phyloP scores from a whole-genome alignment of 768 basidiomycete genomes.

The Rhodosporidiobolus odoratus region DNA sequence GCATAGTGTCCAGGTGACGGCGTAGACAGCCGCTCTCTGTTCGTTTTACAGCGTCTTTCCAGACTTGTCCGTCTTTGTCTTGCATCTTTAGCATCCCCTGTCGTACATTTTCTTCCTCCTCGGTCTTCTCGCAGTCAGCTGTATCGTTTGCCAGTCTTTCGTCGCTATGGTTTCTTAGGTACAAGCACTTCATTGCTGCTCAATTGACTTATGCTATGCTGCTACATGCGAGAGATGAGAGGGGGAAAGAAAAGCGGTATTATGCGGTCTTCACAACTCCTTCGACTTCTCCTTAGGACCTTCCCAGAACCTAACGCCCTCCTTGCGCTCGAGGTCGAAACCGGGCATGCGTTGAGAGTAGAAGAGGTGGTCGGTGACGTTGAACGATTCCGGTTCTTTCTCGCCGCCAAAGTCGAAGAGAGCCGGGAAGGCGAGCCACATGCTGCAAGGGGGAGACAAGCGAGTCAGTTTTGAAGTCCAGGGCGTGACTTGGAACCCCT shows the following conservation, averaged over 20 bases:
- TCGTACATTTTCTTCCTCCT: too few relatives aligned
- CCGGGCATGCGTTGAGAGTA: not conserved
- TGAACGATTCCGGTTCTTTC: slow-evolving; percentile 15
- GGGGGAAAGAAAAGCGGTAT: not conserved
- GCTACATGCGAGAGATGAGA: too few relatives aligned
- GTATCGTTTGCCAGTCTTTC: too few relatives aligned
- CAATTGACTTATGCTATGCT: too few relatives aligned
- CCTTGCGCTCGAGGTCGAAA: not conserved
- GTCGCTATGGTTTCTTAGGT: too few relatives aligned
- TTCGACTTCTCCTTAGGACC: slow-evolving; percentile 18
- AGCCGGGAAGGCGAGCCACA: slow-evolving; percentile 15
- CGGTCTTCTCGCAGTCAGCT: too few relatives aligned
- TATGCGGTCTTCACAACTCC: slow-evolving; percentile 15
- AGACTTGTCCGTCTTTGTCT: too few relatives aligned
- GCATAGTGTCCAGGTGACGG: not conserved
- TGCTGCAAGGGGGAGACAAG: slow-evolving; percentile 2
- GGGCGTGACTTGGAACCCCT: too few relatives aligned
- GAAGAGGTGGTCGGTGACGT: slow-evolving; percentile 17
- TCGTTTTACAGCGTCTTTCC: too few relatives aligned
- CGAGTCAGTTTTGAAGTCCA: not conserved
- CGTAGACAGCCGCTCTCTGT: not conserved
- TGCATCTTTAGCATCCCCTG: too few relatives aligned
- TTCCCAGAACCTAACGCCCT: slow-evolving; percentile 24
- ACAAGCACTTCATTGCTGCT: too few relatives aligned
- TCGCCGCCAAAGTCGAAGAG: slow-evolving; percentile 2